Evolutionary conservation across 2,329 filamentous ascomycete species (phyloP), one percentile per base, ranked within the genome.

Genomic region (Phyllosticta ampelicida): DNA sequence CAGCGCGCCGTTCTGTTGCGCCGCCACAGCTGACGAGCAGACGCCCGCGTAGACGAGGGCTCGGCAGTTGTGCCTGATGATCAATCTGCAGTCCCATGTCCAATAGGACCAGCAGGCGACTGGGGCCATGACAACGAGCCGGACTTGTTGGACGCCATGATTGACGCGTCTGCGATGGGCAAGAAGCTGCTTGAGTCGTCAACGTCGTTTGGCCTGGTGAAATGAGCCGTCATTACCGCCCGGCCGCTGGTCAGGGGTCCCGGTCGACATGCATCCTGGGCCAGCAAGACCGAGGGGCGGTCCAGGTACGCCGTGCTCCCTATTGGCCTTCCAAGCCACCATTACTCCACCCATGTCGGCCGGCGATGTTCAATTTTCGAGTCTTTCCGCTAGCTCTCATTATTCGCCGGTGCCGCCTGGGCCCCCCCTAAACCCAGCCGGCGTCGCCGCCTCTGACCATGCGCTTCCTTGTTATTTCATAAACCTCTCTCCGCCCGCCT

Each of bases 401-500:
- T 63, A 71, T 68, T 71, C 67, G 70, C 65, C 64, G 63, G 51
- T 48, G 63, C 62, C 63, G 63, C 63, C 30, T 36, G 30, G 16
- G 64, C 64, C 62, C 63, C 51, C 54, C 59, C 58, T 26, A 52
- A 59, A 58, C 51, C 57, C 59, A 53, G 58, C 61, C 36, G 26
- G 51, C 21, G 13, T 44, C 36, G 36, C 36, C 36, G 36, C 51
- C 44, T 30, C 16, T 49, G 44, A 36, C 52, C 51, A 19, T 59
- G 18, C 52, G 51, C 57, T 59, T 55, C 49, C 53, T 59, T 51
- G 44, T 59, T 58, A 63, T 68, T 70, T 70, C 70, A 72, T 67
- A 64, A 55, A 56, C 63, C 64, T 63, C 65, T 64, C 65, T 65
- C 68, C 70, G 69, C 68, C 56, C 64, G 60, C 60, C 63, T 61